These are phyloP conservation scores for Boeremia exigua DNA, from an alignment of 2,329 filamentous ascomycete genomes.

Conservation along the genomic window DNA sequence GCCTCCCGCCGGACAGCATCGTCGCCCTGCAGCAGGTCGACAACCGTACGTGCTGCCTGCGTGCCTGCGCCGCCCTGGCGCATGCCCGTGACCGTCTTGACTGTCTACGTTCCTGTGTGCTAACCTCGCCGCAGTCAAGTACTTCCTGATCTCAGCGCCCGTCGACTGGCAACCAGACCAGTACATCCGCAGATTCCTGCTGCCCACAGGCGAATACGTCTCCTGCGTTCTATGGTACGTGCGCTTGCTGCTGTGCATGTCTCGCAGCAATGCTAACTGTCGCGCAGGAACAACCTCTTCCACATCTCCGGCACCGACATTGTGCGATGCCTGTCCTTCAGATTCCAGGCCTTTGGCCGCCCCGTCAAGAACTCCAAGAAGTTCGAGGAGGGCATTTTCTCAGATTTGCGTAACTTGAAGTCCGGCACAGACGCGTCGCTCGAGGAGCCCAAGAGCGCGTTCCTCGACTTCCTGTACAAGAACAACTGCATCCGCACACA, in stretches of 20 bases:
- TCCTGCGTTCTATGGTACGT: slow-evolving; percentile 90
- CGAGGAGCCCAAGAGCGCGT: slow-evolving; percentile 97
- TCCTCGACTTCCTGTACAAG: slow-evolving; percentile 99
- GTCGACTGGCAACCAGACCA: slow-evolving; percentile 98
- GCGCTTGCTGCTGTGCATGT: background rate
- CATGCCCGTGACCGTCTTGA: slow-evolving; percentile 16
- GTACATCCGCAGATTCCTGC: slow-evolving; percentile 92
- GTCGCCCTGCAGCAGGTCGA: slow-evolving; percentile 98
- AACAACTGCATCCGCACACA: slow-evolving; percentile 99
- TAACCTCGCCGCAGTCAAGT: slow-evolving; percentile 76
- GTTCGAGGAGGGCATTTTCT: slow-evolving; percentile 99
- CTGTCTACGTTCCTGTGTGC: slow-evolving; percentile 19
- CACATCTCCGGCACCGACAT: slow-evolving; percentile 99
- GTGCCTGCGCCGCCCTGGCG: slow-evolving; percentile 18
- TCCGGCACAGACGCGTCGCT: slow-evolving; percentile 97
- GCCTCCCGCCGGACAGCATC: slow-evolving; percentile 92
- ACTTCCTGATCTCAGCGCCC: slow-evolving; percentile 97
- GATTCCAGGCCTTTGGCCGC: slow-evolving; percentile 97
- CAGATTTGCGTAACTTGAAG: slow-evolving; percentile 96
- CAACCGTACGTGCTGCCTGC: slow-evolving; percentile 72
- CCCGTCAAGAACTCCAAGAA: slow-evolving; percentile 99
- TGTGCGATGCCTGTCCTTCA: slow-evolving; percentile 94
- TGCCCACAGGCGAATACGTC: slow-evolving; percentile 98
- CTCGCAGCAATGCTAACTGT: slow-evolving; percentile 32
- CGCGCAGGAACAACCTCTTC: slow-evolving; percentile 88